These are phyloP conservation scores for Saccharomycopsis sp. DNA, from an alignment of 805 yeast species.

Conservation along the genomic window DNA sequence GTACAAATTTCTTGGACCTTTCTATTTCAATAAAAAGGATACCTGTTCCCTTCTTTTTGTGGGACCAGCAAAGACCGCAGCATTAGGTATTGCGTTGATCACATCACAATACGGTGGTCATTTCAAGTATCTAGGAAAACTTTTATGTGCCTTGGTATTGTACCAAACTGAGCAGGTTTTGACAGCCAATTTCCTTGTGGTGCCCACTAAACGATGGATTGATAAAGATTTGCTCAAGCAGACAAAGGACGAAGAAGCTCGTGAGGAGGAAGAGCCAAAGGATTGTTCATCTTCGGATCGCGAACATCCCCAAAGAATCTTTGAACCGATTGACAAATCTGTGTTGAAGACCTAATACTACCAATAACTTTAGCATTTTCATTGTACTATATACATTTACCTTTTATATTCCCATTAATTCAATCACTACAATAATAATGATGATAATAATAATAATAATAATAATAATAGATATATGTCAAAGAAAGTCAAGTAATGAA, in stretches of 20 bases:
- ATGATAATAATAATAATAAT: too few relatives aligned
- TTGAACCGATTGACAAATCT: not conserved
- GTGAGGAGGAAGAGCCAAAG: not conserved
- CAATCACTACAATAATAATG: too few relatives aligned
- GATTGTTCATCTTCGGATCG: not conserved
- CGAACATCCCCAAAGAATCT: not conserved
- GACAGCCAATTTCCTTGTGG: constrained; percentile 67
- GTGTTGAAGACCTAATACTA: not conserved
- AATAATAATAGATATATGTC: too few relatives aligned
- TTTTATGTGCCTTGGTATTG: constrained; percentile 75
- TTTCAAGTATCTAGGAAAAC: constrained; percentile 55
- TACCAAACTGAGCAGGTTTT: constrained; percentile 86
- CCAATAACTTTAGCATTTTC: too few relatives aligned
- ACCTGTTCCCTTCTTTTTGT: constrained; percentile 77
- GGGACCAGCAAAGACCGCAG: constrained; percentile 93
- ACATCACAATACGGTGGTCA: constrained; percentile 70
- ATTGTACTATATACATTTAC: too few relatives aligned
- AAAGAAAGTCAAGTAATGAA: too few relatives aligned
- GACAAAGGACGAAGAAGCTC: not conserved
- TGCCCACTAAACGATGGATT: constrained; percentile 66
- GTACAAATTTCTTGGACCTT: constrained; percentile 49
- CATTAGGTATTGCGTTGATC: constrained; percentile 79
- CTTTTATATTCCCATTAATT: too few relatives aligned
- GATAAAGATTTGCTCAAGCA: constrained; percentile 14
- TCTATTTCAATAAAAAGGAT: constrained; percentile 63